phyloP scores from a whole-genome alignment of 106 monocot species.

The Platanthera guangdongensis region DNA sequence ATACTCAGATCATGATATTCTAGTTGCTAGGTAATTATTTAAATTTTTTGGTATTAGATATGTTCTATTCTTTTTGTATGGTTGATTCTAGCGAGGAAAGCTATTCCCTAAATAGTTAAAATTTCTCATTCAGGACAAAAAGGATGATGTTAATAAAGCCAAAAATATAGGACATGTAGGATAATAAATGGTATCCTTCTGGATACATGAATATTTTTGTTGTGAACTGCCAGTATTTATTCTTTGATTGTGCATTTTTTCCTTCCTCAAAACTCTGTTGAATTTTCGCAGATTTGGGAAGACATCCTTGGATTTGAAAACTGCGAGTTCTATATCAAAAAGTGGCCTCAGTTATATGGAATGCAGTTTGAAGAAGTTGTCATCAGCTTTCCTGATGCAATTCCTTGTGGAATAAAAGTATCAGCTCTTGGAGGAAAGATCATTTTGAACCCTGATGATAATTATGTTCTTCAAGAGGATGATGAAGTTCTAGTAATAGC shows the following conservation, averaged over 20 bases:
- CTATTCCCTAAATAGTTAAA: background rate
- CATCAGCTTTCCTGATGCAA: conserved; percentile 67
- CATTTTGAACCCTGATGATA: conserved; percentile 62
- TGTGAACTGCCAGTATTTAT: background rate
- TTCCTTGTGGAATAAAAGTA: conserved; percentile 62
- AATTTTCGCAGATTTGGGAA: conserved; percentile 51
- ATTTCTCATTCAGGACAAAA: background rate
- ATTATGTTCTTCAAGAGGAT: conserved; percentile 56
- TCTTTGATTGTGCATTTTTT: conserved; percentile 1
- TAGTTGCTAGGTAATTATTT: background rate
- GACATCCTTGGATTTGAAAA: conserved; percentile 77
- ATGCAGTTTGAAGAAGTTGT: conserved; percentile 61
- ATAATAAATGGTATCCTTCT: background rate
- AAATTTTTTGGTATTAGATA: background rate
- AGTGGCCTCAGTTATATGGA: conserved; percentile 60
- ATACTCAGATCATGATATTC: background rate
- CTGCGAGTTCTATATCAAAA: conserved; percentile 68
- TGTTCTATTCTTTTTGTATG: background rate
- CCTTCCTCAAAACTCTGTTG: background rate
- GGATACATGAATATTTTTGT: background rate
- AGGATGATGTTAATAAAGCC: background rate
- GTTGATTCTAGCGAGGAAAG: background rate
- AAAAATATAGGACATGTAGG: background rate
- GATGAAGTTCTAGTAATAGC: conserved; percentile 71
- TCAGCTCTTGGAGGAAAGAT: conserved; percentile 54